These are phyloP conservation scores for Penicillium sp. DNA, from an alignment of 2,329 filamentous ascomycete genomes.

Conservation along the genomic window DNA sequence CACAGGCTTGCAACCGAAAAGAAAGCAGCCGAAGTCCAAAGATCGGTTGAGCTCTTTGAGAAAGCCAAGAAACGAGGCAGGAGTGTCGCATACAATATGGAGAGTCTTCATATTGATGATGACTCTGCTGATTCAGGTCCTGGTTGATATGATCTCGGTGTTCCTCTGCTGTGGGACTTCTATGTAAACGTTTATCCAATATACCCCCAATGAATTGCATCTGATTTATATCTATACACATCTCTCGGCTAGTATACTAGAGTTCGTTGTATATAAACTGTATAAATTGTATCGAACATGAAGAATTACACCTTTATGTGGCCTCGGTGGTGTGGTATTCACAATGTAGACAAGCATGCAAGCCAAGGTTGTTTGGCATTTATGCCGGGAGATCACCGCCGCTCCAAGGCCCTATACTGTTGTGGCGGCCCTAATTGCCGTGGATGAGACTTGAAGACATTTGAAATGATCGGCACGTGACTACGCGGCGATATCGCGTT, in stretches of 20 bases:
- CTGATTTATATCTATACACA: background rate
- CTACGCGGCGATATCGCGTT: slow-evolving; percentile 30
- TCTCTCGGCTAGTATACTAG: background rate
- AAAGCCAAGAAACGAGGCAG: slow-evolving; percentile 34
- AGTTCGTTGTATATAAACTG: background rate
- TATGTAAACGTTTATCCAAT: background rate
- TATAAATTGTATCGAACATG: background rate
- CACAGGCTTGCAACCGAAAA: slow-evolving; percentile 35
- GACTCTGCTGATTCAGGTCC: slow-evolving; percentile 7
- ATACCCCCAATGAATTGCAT: slow-evolving; percentile 3
- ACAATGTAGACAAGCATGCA: background rate
- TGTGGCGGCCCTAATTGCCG: background rate
- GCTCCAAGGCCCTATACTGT: background rate
- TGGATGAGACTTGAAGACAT: background rate
- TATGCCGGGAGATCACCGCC: background rate
- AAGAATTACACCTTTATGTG: background rate
- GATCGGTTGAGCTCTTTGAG: slow-evolving; percentile 34
- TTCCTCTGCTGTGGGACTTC: background rate
- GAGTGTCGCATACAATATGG: slow-evolving; percentile 31
- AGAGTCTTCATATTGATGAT: slow-evolving; percentile 31
- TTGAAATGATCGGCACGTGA: slow-evolving; percentile 27
- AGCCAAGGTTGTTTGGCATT: background rate
- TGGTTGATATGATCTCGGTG: background rate
- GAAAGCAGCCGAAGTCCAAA: slow-evolving; percentile 31
- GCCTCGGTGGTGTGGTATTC: background rate